Conservation (phyloP, 2,329 filamentous ascomycete species). For the Monosporascus sp. region DNA sequence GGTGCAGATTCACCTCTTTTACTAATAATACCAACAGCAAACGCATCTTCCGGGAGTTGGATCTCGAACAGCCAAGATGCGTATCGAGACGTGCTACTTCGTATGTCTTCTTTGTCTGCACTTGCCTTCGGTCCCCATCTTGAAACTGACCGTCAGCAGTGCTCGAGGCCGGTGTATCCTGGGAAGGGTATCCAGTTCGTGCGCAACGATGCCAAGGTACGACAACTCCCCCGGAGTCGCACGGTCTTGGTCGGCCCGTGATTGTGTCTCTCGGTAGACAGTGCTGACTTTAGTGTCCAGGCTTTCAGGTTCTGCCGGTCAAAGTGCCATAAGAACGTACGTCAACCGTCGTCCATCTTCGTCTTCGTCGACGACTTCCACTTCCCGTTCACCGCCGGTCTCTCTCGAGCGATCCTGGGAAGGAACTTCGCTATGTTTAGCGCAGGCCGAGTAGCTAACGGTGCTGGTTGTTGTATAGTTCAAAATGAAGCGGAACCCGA, state of each 20-base stretch:
- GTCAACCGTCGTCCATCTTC: constrained; percentile 7
- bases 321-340: constrained; percentile 56
- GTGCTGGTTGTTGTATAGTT: constrained; percentile 39
- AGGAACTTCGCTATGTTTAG: too few species aligned
- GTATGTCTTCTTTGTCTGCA: neutral
- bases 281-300: constrained; percentile 32
- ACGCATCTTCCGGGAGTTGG: neutral
- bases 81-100: neutral
- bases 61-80: neutral
- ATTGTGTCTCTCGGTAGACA: neutral
- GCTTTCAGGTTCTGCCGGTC: constrained; percentile 42
- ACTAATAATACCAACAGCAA: too few species aligned
- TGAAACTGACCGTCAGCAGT: neutral
- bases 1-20: too few species aligned
- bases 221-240: neutral
- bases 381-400: too few species aligned
- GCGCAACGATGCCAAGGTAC: neutral
- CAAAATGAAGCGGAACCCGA: constrained; percentile 97
- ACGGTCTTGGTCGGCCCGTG: neutral
- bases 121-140: too few species aligned
- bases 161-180: neutral
- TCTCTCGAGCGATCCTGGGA: too few species aligned
- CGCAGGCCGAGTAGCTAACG: neutral
- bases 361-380: neutral
- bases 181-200: neutral